phyloP scores from a whole-genome alignment of 345 rosid species.

The Eucalyptus brandiana region DNA sequence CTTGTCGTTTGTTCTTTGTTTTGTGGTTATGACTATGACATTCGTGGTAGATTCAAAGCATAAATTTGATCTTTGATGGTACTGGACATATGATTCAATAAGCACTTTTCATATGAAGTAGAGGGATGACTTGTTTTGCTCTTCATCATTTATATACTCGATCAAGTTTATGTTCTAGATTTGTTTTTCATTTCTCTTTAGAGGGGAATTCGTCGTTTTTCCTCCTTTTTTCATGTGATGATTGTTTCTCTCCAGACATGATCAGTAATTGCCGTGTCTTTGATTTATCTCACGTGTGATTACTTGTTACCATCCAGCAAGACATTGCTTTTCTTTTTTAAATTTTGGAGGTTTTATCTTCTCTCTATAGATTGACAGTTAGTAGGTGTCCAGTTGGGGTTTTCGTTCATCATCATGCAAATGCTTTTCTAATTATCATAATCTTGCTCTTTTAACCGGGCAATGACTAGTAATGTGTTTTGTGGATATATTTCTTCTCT shows the following conservation, averaged over 20 bases:
- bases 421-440: not conserved
- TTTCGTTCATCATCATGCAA: not conserved
- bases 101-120: not conserved
- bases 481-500: not conserved
- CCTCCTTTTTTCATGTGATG: not conserved
- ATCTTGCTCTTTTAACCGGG: not conserved
- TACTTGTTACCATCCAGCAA: not conserved
- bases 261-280: not conserved
- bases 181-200: not conserved
- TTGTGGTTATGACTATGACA: not conserved
- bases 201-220: not conserved
- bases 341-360: not conserved
- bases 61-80: not conserved
- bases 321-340: not conserved
- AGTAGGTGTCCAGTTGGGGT: not conserved
- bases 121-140: not conserved
- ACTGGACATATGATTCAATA: not conserved
- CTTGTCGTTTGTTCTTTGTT: not conserved
- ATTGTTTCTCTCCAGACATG: not conserved
- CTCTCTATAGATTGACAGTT: not conserved
- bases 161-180: not conserved
- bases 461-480: not conserved
- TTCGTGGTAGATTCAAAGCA: not conserved
- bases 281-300: not conserved
- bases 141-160: not conserved